Percentiles rank a stretch among this genome's conserved stretches.
Evolutionary conservation across 1,284 basidiomycete species (phyloP).

Genomic region (Trichosporon sp.): DNA sequence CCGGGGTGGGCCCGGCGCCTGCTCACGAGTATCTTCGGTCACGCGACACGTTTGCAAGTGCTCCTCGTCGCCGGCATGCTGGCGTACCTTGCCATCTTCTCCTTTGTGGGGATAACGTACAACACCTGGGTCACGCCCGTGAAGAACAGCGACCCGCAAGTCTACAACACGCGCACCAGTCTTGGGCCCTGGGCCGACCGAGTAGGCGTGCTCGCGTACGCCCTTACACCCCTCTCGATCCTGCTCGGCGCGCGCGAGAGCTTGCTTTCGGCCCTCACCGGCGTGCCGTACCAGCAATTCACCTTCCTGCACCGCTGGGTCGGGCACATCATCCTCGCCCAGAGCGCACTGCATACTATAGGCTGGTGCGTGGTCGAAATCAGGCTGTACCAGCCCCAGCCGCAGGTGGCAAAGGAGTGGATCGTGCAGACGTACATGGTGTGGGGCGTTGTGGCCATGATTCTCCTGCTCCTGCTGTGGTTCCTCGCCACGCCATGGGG

Average conservation of each 20-base stretch:
- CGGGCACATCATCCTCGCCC: constrained; percentile 45
- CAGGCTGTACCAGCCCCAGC: constrained; percentile 44
- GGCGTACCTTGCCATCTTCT: constrained; percentile 41
- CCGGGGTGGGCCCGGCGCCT: neutral
- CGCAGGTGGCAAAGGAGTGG: constrained; percentile 35
- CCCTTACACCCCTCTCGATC: constrained; percentile 43
- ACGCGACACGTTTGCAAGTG: constrained; percentile 41
- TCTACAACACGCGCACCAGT: constrained; percentile 40
- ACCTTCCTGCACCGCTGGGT: constrained; percentile 57
- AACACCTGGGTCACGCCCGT: constrained; percentile 43
- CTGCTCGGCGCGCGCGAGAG: constrained; percentile 42
- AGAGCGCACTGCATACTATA: constrained; percentile 41
- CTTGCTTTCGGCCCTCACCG: constrained; percentile 40
- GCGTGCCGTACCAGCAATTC: constrained; percentile 46
- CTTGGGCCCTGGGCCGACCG: constrained; percentile 41
- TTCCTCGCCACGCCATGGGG: constrained; percentile 35
- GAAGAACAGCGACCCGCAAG: constrained; percentile 30
- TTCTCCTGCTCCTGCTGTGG: constrained; percentile 41
- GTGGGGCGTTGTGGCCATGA: constrained; percentile 43
- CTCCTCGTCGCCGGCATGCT: constrained; percentile 31
- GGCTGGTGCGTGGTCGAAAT: constrained; percentile 45
- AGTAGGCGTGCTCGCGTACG: constrained; percentile 42
- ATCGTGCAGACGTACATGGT: constrained; percentile 44
- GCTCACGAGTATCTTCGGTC: constrained; percentile 35
- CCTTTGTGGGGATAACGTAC: constrained; percentile 42